These are phyloP conservation scores for Metschnikowia lunata DNA, from an alignment of 805 yeast species.

Conservation along the genomic window DNA sequence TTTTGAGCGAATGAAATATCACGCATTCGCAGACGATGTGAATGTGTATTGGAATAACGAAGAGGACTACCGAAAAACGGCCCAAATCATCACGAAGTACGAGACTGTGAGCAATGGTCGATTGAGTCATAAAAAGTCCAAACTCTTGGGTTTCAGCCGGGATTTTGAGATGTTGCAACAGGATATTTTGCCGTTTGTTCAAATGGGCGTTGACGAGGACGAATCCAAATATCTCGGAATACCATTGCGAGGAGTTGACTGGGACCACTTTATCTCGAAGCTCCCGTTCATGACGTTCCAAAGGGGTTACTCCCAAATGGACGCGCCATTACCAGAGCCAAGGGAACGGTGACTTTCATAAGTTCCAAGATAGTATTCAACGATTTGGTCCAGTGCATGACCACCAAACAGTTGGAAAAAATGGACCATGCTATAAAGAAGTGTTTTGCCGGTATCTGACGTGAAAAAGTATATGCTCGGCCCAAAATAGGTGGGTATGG, in stretches of 20 bases:
- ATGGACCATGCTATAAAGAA: too few relatives aligned
- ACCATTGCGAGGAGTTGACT: background rate
- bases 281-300: too few relatives aligned
- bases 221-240: constrained; percentile 1
- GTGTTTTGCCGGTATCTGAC: too few relatives aligned
- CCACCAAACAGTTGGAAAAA: too few relatives aligned
- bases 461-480: too few relatives aligned
- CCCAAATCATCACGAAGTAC: background rate
- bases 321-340: too few relatives aligned
- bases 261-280: background rate
- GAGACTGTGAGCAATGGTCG: background rate
- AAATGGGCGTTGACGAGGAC: background rate
- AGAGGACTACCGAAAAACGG: background rate
- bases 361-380: too few relatives aligned
- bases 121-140: background rate
- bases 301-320: too few relatives aligned
- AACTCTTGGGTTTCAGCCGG: background rate
- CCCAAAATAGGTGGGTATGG: too few relatives aligned
- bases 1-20: constrained; percentile 1
- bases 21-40: constrained; percentile 8
- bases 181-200: background rate
- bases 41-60: background rate
- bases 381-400: too few relatives aligned
- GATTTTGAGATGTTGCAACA: background rate
- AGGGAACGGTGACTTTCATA: too few relatives aligned